Evolutionary conservation across 164 flowering plant genomes (phyloP).

Genomic region (Berberis vulgaris): DNA sequence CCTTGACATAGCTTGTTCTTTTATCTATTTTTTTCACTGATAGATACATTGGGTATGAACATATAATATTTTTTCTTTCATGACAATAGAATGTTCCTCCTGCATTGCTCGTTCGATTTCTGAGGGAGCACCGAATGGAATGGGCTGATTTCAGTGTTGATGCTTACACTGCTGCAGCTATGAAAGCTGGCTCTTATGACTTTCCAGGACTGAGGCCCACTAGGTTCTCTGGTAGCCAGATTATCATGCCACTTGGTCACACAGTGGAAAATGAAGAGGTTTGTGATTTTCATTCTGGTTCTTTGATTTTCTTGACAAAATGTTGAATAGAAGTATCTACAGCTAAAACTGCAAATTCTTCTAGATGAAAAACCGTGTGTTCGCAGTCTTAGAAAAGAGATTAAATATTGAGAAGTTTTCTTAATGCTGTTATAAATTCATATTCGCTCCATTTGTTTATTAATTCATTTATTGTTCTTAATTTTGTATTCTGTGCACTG

Average conservation of each 20-base stretch:
- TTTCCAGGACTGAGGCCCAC: conserved; percentile 70
- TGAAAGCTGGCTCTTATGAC: conserved; percentile 56
- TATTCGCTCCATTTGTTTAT: too few species aligned
- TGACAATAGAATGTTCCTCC: conserved; percentile 67
- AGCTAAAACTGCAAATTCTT: too few species aligned
- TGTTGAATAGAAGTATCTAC: too few species aligned
- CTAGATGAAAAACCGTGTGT: too few species aligned
- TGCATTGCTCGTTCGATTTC: conserved; percentile 70
- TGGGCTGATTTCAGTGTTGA: conserved; percentile 93
- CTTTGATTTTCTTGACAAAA: too few species aligned
- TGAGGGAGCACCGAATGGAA: conserved; percentile 92
- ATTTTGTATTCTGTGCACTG: not conserved
- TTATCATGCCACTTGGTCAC: conserved; percentile 88
- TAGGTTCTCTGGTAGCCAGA: conserved; percentile 76
- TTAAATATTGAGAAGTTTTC: too few species aligned
- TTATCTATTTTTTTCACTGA: too few species aligned
- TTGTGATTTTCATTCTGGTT: not conserved
- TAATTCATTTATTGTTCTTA: too few species aligned
- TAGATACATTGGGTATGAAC: not conserved
- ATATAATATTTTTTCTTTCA: conserved; percentile 6
- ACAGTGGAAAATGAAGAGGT: conserved; percentile 95
- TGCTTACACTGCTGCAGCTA: conserved; percentile 73
- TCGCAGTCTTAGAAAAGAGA: too few species aligned
- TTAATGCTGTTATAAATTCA: too few species aligned
- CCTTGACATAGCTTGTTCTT: too few species aligned